Base-by-base conservation (phyloP, 805 yeast genomes). In the Wilhelminamyces savonicus region DNA sequence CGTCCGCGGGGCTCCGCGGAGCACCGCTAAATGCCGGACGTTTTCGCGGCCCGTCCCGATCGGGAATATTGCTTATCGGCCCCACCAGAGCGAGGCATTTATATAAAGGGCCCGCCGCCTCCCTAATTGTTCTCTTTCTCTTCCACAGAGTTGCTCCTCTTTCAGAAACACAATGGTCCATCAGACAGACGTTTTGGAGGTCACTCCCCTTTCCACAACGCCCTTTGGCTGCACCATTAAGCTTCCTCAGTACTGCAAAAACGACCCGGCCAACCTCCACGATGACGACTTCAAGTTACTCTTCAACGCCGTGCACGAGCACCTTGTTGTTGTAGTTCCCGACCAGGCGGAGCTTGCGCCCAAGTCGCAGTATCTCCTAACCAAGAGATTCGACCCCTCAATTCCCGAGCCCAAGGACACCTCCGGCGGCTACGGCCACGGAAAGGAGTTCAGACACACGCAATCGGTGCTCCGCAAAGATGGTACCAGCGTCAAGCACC, bases 381-480 rank as follows among this genome's bases (percentile, higher is more conserved):
- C 95, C 18, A 71, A 79, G 36, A 71, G 82, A 44, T 81, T 85
- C 48, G 95, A 86, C 47, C 86, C 90, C 15, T 62, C 84, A 3
- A 56, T 65, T 26, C 69, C 69, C 6, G 64, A 57, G 31, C 61
- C 68, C 19, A 60, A 56, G 34, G 45, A 37, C 9, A 56, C 50
- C 20, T 16, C 26, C 3, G 61, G 59, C 3, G 41, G 38, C 8
- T 86, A 86, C 46, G 95, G 95, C 19, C 95, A 86, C 46, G 88
- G 90, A 34, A 81, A 83, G 51, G 81, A 82, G 36, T 65, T 65
- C 40, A 58, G 71, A 40, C 69, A 65, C 44, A 54, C 56, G 20
- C 60, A 64, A 35, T 60, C 88, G 1, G 84, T 86, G 15, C 69
- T 86, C 39, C 76, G 76, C 39, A 82, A 80, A 48, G 95, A 86